These are phyloP conservation scores for Pseudogymnoascus sp. DNA, from an alignment of 2,329 filamentous ascomycete species.

Conservation along the genomic window DNA sequence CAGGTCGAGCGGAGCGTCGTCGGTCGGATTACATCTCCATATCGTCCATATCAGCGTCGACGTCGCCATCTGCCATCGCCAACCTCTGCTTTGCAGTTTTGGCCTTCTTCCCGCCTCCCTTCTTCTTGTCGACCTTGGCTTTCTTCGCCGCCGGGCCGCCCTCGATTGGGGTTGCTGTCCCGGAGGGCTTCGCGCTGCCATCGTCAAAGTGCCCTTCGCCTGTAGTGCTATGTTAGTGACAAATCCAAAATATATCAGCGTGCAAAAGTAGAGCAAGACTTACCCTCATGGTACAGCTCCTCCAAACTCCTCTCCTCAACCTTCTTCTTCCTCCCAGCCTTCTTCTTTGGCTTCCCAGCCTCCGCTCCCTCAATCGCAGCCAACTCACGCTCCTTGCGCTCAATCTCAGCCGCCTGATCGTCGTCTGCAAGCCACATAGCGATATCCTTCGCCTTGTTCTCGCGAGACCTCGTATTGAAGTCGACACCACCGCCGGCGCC, in stretches of 20 bases:
- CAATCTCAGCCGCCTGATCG: conserved; percentile 88
- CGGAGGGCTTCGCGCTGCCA: conserved; percentile 69
- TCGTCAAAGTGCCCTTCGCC: conserved; percentile 97
- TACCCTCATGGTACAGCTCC: conserved; percentile 98
- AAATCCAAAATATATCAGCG: conserved; percentile 13
- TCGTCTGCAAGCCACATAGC: conserved; percentile 98
- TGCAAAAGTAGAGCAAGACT: conserved; percentile 33
- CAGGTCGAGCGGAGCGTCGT: not conserved
- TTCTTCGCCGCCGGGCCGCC: conserved; percentile 42
- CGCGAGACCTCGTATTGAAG: conserved; percentile 84
- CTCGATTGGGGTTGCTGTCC: conserved; percentile 72
- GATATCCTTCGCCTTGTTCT: conserved; percentile 96
- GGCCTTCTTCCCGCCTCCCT: conserved; percentile 50
- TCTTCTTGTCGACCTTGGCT: conserved; percentile 45
- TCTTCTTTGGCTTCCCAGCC: conserved; percentile 56
- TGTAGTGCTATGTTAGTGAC: conserved; percentile 37
- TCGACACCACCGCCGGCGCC: conserved; percentile 77
- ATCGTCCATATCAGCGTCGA: conserved; percentile 16
- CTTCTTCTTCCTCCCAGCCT: conserved; percentile 52
- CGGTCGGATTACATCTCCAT: conserved; percentile 6
- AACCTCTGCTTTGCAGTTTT: conserved; percentile 62
- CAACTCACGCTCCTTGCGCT: conserved; percentile 82
- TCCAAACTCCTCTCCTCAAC: conserved; percentile 61
- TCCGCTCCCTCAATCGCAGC: conserved; percentile 48
- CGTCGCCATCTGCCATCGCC: conserved; percentile 55